These are phyloP conservation scores for Bryopsis sp. DNA, from an alignment of 139 green algal genomes.

Conservation along the genomic window DNA sequence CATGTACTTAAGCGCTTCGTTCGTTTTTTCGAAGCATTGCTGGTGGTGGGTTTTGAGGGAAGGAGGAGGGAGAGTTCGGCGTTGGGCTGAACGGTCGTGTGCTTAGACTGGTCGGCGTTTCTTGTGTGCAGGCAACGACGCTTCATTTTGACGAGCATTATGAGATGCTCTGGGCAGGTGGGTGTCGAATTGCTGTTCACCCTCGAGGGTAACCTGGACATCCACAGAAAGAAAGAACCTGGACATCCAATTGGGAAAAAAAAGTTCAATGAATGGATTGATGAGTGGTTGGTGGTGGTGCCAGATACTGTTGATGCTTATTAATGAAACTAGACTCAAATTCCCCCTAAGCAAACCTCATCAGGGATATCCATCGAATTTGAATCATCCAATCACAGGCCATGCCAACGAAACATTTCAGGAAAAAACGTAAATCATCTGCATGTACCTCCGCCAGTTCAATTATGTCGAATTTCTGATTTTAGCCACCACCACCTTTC, in stretches of 20 bases:
- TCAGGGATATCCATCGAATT: too few relatives aligned
- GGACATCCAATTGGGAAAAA: neutral
- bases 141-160: neutral
- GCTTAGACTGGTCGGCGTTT: neutral
- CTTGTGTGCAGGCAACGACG: neutral
- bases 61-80: too few relatives aligned
- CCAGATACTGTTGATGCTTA: neutral
- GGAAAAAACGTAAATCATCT: too few relatives aligned
- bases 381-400: too few relatives aligned
- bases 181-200: neutral
- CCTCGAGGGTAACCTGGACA: neutral
- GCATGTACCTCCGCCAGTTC: neutral
- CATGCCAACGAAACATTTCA: too few relatives aligned
- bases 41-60: too few relatives aligned
- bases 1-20: too few relatives aligned
- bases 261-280: neutral
- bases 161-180: neutral
- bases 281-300: neutral
- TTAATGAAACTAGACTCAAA: too few relatives aligned
- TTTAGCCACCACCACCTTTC: too few relatives aligned
- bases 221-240: neutral
- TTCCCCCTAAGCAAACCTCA: too few relatives aligned
- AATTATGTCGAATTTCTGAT: neutral
- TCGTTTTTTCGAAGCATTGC: too few relatives aligned
- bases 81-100: too few relatives aligned